Evolutionary conservation across 768 basidiomycete genomes (phyloP), one percentile per base, ranked within the genome.

Genomic region (Russula brevipes): DNA sequence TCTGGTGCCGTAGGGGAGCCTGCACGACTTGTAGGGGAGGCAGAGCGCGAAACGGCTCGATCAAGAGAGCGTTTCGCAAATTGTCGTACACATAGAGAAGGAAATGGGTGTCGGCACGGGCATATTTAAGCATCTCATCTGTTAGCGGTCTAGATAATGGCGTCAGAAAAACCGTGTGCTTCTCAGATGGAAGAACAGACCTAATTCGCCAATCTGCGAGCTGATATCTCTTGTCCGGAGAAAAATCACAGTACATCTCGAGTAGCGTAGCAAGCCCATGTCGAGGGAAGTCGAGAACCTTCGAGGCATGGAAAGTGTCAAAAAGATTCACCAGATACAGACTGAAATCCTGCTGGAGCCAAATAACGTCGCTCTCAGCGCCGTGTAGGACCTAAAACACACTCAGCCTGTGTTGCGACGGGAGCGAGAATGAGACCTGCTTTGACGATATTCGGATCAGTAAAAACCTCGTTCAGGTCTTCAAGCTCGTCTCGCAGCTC

Each of bases 191-290:
- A 38, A 19, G 24, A 10, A 68, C 80, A 35, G 46, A 88, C 85
- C 94, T 83, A 68, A 98, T 91, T 31, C 97, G 85, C 97, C 97
- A 99, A 73, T 99, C 97, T 10, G 96, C 97, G 6, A 96, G 79
- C 70, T 98, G 97, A 71, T 96, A 98, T 36, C 92, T 85, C 76
- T 99, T 99, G 77, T 98, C 96, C 0, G 96, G 85, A 7, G 81
- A 80, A 69, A 94, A 94, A 69, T 93, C 86, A 70, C 92, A 95
- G 70, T 92, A 98, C 79, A 88, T 87, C 68, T 88, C 85, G 8
- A 98, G 81, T 12, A 98, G 80, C 47, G 85, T 82, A 0, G 91
- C 91, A 14, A 99, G 84, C 2, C 89, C 88, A 69, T 94, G 90
- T 39, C 86, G 82, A 0, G 89, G 87, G 69, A 93, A 89, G 12